A percentile compares a stretch with the other conserved stretches of the same genome.
These are phyloP conservation scores for Candida rishiriensis DNA, from an alignment of 805 yeast genomes.

Conservation along the genomic window DNA sequence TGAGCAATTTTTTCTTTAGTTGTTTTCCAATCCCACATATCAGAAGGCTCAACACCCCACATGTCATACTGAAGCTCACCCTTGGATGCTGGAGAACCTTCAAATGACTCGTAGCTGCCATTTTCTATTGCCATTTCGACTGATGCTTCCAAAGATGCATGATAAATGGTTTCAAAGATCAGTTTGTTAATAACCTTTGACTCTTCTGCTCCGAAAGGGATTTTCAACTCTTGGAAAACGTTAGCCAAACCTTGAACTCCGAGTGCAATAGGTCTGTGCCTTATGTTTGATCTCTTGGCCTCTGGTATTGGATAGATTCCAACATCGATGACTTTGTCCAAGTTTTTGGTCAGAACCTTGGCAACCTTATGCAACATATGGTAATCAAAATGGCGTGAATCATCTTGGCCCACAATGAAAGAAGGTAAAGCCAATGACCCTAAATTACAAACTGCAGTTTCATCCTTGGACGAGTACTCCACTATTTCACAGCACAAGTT, in stretches of 20 bases:
- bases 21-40: conserved; percentile 80
- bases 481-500: conserved; percentile 93
- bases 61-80: conserved; percentile 84
- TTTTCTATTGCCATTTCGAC: conserved; percentile 65
- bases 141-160: conserved; percentile 87
- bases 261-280: conserved; percentile 89
- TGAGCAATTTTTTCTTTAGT: conserved; percentile 54
- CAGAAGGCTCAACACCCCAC: conserved; percentile 79
- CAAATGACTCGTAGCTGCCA: conserved; percentile 70
- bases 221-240: conserved; percentile 68
- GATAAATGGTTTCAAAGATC: conserved; percentile 94
- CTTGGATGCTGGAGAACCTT: conserved; percentile 86
- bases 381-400: conserved; percentile 53
- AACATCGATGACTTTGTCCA: conserved; percentile 80
- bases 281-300: conserved; percentile 71
- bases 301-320: conserved; percentile 79
- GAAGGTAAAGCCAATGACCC: conserved; percentile 89
- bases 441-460: conserved; percentile 92
- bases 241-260: conserved; percentile 99
- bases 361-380: conserved; percentile 67
- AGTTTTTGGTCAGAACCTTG: conserved; percentile 72
- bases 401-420: conserved; percentile 45
- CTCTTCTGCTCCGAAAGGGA: conserved; percentile 81
- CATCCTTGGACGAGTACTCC: conserved; percentile 87
- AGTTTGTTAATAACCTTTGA: conserved; percentile 75